Evolutionary conservation across 1,284 basidiomycete species (phyloP), one percentile per base, ranked within the genome.

Genomic region (Tilletia horrida): DNA sequence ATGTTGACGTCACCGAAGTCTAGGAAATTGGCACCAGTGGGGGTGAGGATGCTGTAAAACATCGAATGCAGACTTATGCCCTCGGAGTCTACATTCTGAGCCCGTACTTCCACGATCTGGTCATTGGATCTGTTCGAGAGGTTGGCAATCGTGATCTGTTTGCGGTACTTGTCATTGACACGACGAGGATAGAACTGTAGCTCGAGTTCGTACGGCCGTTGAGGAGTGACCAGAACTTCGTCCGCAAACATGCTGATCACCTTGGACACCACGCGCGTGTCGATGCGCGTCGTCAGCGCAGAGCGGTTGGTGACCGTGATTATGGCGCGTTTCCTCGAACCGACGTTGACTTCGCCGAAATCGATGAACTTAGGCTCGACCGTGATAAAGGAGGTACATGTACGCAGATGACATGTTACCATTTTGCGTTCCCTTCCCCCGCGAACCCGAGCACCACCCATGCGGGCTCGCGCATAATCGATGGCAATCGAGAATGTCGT

Each of bases 1-100:
- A 85, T 83, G 65, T 84, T 82, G 57, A 85, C 84, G 31, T 83
- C 83, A 43, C 84, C 84, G 73, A 85, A 85, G 67, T 85, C 85
- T 65, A 85, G 73, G 67, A 84, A 85, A 76, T 85, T 85, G 66
- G 82, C 81, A 8, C 85, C 85, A 16, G 83, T 82, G 1, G 84
- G 83, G 13, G 85, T 85, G 57, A 85, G 79, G 66, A 85, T 84
- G n/a, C 83, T 83, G 74, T 85, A 85, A 50, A 85, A 82, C 67
- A 85, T 83, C 29, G 84, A 85, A 70, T 85, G 85, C 63, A 85
- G 82, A 35, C 84, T 84, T 67, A 85, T 82, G 50, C 85, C 83
- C 75, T 85, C 83, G 62, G 83, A 77, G 71, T 85, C 85, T 62
- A 85, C 83, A 67, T 85, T 85, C 65, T 79, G 80, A 35, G 84